Evolutionary conservation across 768 basidiomycete genomes (phyloP), one percentile per base, ranked within the genome.

Genomic region (Suillus ampliporus): DNA sequence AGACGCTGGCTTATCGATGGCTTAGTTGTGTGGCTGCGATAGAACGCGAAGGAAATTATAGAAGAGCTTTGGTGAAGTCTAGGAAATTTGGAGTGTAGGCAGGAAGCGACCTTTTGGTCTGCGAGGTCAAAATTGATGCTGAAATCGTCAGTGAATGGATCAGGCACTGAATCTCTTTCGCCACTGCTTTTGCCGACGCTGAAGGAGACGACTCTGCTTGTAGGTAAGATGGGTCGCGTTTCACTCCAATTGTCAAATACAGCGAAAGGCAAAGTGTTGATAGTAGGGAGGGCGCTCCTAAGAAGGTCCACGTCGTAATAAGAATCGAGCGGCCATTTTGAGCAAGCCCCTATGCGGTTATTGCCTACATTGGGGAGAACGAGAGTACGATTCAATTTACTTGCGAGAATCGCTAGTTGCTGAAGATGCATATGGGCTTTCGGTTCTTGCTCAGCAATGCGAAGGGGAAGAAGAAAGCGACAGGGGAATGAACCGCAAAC

Each of bases 351-450:
- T 38, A 88, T 77, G 41, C 84, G 80, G 52, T 83, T 83, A 61
- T 83, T 82, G 8, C 83, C 83, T 5, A 88, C 86, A 62, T 86
- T 85, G 3, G 88, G 88, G 5, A 89, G 78, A 31, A 89, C 85
- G 40, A 89, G 77, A 4, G 82, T 88, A 6, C 87, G 80, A 65
- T 84, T 80, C 34, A 88, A 78, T 7, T 66, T 70, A 56, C 71
- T 70, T 0, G 87, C 83, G n/a, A 89, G 82, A 4, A 74, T 72
- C 1, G 79, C 66, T 61, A 89, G 73, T 65, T 88, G 84, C 34
- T 76, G 67, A n/a, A 89, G 71, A 71, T 89, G 87, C 9, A 80
- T 69, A 21, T 84, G 80, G 1, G 85, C 84, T 64, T 85, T 86
- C 35, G 85, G 85, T 66, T 87, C 86, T 64, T 86, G 86, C 72